Conservation (phyloP, 129 eudicot genomes). For the Oenanthe sinensis region DNA sequence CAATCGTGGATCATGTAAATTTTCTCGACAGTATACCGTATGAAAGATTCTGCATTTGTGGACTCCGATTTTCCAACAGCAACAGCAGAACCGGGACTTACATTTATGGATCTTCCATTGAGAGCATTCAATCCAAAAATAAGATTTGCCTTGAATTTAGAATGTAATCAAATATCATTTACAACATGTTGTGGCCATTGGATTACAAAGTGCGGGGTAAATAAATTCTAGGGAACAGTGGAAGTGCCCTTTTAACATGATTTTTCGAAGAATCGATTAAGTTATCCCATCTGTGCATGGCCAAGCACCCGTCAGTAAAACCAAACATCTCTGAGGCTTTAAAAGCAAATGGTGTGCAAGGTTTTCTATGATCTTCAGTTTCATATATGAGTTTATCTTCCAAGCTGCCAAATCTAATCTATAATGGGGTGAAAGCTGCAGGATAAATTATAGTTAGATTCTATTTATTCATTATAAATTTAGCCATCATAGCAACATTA, state of each 20-base stretch:
- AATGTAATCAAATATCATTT: neutral
- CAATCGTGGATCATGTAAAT: constrained; percentile 62
- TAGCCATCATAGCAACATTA: neutral
- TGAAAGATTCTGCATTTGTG: constrained; percentile 64
- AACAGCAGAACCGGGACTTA: constrained; percentile 17
- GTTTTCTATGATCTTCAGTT: constrained; percentile 23
- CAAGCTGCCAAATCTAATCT: constrained; percentile 82
- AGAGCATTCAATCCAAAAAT: constrained; percentile 84
- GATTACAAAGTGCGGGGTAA: neutral
- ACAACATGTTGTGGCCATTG: neutral
- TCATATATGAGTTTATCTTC: constrained; percentile 71
- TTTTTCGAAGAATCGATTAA: constrained; percentile 51
- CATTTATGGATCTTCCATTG: constrained; percentile 35
- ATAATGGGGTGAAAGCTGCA: constrained; percentile 70
- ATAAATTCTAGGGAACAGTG: neutral
- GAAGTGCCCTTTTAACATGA: constrained; percentile 40
- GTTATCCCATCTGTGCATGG: constrained; percentile 79
- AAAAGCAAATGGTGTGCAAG: constrained; percentile 42
- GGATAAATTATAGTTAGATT: neutral
- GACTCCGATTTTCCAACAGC: constrained; percentile 73
- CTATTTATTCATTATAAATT: neutral
- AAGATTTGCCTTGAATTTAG: constrained; percentile 50
- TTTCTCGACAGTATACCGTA: constrained; percentile 65
- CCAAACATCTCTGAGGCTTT: constrained; percentile 38
- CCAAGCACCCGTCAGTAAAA: constrained; percentile 63